Base-by-base conservation (phyloP, 106 monocot species). In the Dendrobium officinale region DNA sequence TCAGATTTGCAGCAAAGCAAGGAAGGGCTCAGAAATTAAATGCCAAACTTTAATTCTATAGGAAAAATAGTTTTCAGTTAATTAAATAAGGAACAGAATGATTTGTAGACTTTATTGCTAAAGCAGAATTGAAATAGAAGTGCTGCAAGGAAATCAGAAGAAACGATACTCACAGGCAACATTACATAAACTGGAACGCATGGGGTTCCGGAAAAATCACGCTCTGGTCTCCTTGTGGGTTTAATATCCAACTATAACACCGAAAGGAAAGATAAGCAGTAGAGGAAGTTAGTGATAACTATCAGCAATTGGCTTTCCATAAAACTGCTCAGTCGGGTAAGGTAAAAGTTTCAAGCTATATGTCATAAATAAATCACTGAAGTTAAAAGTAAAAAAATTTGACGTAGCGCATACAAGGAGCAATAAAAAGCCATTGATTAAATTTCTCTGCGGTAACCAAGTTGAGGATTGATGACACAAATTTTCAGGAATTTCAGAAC, bases 131-230 rank as follows among this genome's bases (percentile, higher is more conserved):
- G 37, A 42, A 67, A 26, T 29, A 16, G 42, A 11, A 70, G 72
- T 11, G 41, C 72, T 66, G 17, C 72, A 75, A 45, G 7, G 17
- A 68, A 75, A n/a, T 7, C 45, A 31, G 7, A 18, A 72, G 42
- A 27, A 70, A 61, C 49, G 31, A 1, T 79, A 80, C 89, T 83
- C 77, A 96, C 96, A 24, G 96, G 96, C 42, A 96, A 82, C 96
- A 96, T 94, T 33, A 96, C 94, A 61, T 92, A 96, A 43, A 96
- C 92, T 29, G 93, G 93, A 47, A 96, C 88, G 67, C 85, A 94
- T 74, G 96, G 85, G 17, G 93, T 92, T 72, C 96, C 96, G 2
- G 90, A 84, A 85, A 90, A 96, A 77, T 94, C 92, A 4, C 88
- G 96, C 77, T 96, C 96, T 24, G 79, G 86, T 55, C 87, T 58